Base-by-base conservation (phyloP, 108 stramenopile species). In the Mediolabrus comicus region DNA sequence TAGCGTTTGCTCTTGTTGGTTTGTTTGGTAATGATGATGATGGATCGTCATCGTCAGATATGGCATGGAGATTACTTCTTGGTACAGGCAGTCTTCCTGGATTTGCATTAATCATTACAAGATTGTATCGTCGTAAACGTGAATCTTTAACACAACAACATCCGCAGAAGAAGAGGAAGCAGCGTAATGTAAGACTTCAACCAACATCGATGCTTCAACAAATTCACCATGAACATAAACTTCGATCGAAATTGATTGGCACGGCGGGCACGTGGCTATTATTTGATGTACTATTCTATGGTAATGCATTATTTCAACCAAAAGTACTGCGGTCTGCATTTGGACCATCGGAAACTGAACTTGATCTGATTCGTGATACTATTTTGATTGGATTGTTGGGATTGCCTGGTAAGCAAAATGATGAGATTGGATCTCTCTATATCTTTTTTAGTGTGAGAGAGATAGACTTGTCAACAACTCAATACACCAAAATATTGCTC, bases 271-370 rank as follows among this genome's bases (percentile, higher is more conserved):
- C 85, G 8, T 95, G 94, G 94, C 83, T 90, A 26, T 72, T 95
- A 5, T 92, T 95, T 64, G 94, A 95, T 69, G 78, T 95, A 14
- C 53, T 95, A 35, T 92, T 95, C 71, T 95, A 95, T 64, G 94
- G 94, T 16, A 95, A 95, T 67, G 81, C 91, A 0, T 65, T 95
- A 6, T 95, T 95, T 71, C 91, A 95, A 65, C 88, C 91, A 1
- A 77, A 92, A 60, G 94, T 95, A 2, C 61, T 95, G 57, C 68
- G 81, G 34, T 87, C 94, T 24, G 90, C 90, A 2, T 95, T 95
- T 83, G 94, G 94, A 65, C 35, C 72, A 32, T 61, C 79, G 3
- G 65, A 75, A 22, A 55, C 83, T 8, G 67, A 77, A 27, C 69
- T 58, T 26, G 77, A 69, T 12, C 52, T 39, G 29, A 67, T 82